Evolutionary conservation across 2,329 filamentous ascomycete genomes (phyloP).

Genomic region (Colletotrichum lupini): DNA sequence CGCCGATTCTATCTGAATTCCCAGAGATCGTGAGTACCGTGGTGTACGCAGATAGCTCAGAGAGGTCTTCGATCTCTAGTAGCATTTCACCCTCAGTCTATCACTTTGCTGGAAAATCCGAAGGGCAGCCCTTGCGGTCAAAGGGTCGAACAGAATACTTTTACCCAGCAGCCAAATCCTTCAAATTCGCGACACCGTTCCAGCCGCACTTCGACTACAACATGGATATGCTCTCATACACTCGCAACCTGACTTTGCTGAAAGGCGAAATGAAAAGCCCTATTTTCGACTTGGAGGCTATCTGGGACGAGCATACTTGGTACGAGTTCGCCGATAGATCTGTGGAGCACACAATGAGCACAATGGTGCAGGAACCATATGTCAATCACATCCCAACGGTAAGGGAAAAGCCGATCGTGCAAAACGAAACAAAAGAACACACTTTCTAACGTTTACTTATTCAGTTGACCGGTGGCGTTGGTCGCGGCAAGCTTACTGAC

Average conservation of each 20-base stretch:
- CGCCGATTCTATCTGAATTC: neutral
- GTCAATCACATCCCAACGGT: slow-evolving; percentile 79
- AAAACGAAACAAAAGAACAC: neutral
- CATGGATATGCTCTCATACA: neutral
- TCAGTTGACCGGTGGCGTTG: slow-evolving; percentile 74
- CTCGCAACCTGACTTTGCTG: slow-evolving; percentile 45
- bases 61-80: neutral
- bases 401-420: neutral
- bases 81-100: neutral
- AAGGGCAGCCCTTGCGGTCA: neutral
- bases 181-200: neutral
- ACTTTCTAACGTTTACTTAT: neutral
- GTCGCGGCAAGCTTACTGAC: slow-evolving; percentile 67
- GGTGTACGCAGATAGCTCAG: neutral
- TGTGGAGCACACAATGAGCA: slow-evolving; percentile 79
- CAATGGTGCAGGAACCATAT: slow-evolving; percentile 83
- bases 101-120: neutral
- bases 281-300: slow-evolving; percentile 77
- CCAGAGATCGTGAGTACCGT: neutral
- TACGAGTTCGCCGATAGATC: slow-evolving; percentile 78
- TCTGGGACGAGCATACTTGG: slow-evolving; percentile 82
- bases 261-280: slow-evolving; percentile 73
- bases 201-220: neutral
- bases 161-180: neutral
- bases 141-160: neutral